Base-by-base conservation (phyloP, 2,329 filamentous ascomycete genomes). In the Alternaria ventricosa region DNA sequence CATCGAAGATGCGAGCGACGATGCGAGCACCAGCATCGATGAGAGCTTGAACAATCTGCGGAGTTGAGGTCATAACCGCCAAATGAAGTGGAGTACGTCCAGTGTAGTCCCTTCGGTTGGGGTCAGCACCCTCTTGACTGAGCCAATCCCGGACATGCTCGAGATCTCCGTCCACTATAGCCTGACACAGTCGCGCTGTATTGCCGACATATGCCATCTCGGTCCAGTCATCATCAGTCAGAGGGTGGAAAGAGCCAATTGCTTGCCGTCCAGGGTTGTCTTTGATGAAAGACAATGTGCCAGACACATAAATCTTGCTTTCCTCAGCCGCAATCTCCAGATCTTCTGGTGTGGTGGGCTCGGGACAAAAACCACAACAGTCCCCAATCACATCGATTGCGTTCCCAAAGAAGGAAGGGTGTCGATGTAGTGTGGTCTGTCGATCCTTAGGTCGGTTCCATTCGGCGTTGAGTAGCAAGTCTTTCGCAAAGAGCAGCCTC, bases 141-240 rank as follows among this genome's bases (percentile, higher is more conserved):
- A 87, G 80, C 90, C 92, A 96, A 68, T 89, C 87, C 69, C 88
- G 79, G 4, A 96, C 90, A 65, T 88, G 86, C 41, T 92, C 89
- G 4, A 90, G 70, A 76, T 96, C 90, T 2, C 86, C 84, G 69
- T 94, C 89, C 5, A 94, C 88, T 61, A 97, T 96, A 1, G 92
- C 93, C 73, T 94, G 90, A 72, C 92, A 96, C 2, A 97, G 84
- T 15, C 87, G 84, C 41, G 88, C 89, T 1, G 92, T 94, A 68
- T 94, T 92, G 11, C 92, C 92, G 36, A 96, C 86, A 69, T 96
- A 97, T 0, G 93, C 92, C 92, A 96, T 96, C 68, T 94, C 92
- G 1, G 93, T 96, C 92, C 93, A 96, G 74, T 96, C 92, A 55
- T 92, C 86, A 45, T 93, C 89, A 0, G 91, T 94, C 41, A 95